These are phyloP conservation scores for Galerina marginata DNA, from an alignment of 768 basidiomycete genomes.

Conservation along the genomic window DNA sequence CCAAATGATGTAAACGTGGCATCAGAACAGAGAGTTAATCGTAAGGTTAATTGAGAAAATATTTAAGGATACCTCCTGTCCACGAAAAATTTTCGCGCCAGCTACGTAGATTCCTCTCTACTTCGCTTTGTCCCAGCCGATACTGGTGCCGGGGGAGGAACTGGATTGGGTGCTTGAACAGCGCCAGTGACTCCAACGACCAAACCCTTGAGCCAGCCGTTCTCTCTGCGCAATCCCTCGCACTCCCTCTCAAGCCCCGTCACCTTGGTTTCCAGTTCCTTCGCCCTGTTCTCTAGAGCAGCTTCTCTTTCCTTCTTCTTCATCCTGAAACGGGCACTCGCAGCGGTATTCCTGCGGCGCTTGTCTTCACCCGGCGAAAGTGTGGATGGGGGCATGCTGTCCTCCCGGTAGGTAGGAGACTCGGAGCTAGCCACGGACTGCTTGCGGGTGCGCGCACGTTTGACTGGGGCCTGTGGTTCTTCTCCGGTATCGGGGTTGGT, in stretches of 20 bases:
- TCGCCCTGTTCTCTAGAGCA: slow-evolving; percentile 83
- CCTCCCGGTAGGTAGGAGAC: slow-evolving; percentile 36
- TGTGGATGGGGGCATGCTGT: slow-evolving; percentile 26
- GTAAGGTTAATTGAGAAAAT: slow-evolving; percentile 6
- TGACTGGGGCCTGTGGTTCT: slow-evolving; percentile 45
- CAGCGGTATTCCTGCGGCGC: slow-evolving; percentile 91
- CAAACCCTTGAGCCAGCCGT: slow-evolving; percentile 90
- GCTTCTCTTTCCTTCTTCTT: slow-evolving; percentile 97
- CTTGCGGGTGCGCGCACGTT: slow-evolving; percentile 64
- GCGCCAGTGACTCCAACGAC: slow-evolving; percentile 88
- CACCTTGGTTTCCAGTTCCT: slow-evolving; percentile 83
- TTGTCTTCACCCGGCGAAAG: slow-evolving; percentile 81
- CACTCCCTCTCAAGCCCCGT: slow-evolving; percentile 89
- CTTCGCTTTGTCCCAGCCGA: slow-evolving; percentile 36
- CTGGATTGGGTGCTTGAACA: slow-evolving; percentile 46
- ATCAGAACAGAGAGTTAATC: not conserved
- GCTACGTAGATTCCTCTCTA: slow-evolving; percentile 36
- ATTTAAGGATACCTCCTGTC: slow-evolving; percentile 5
- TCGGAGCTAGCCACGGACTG: slow-evolving; percentile 41
- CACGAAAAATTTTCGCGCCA: not conserved
- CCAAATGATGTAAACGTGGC: slow-evolving; percentile 9
- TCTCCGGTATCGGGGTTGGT: slow-evolving; percentile 31
- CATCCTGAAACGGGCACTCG: slow-evolving; percentile 89
- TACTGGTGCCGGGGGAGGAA: slow-evolving; percentile 24
- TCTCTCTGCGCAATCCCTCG: slow-evolving; percentile 85